Base-by-base conservation (phyloP, 768 basidiomycete genomes). In the Floccularia luteovirens region DNA sequence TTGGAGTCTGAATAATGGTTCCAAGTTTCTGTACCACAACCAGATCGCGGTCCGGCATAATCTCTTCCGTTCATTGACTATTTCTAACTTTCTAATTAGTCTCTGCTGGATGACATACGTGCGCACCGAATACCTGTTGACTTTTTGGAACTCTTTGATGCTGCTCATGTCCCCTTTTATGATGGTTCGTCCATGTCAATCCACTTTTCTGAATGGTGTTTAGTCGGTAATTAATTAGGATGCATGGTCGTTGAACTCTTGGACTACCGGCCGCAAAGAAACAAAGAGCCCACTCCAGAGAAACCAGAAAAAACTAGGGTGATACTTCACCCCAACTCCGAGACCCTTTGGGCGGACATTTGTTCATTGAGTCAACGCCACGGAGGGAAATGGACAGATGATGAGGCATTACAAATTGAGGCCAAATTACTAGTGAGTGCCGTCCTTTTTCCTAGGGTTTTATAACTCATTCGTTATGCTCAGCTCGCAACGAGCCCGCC, bases 181-280 rank as follows among this genome's bases (percentile, higher is more conserved):
- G 84, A 90, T 56, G 89, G 88, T 87, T 43, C 20, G 69, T 62
- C 37, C 24, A 32, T 28, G 14, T n/a, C 31, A n/a, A 40, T 11
- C 21, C 28, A 24, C 21, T 36, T 16, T 33, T 17, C 36, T 20
- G 17, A 25, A 10, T 31, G 38, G 13, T 40, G 38, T 21, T 34
- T 19, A 32, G 43, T 31, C 43, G 21, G 19, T 27, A 38, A 27
- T 30, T 38, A 38, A 4, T 38, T 39, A 91, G 89, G 89, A 25
- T 88, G 86, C 50, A 78, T 91, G 74, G 71, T 91, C 43, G 89
- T 90, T 1, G 88, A 91, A 54, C 69, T 90, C 19, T 64, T 83
- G 24, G 87, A 91, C 53, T 84, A 85, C 51, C 72, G 86, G 7
- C 76, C 79, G 5, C 68, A 72, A 40, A 70, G 63, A 52, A 57